Conservation (phyloP, 495 filamentous ascomycete genomes). For the Penicillium cinerascens region DNA sequence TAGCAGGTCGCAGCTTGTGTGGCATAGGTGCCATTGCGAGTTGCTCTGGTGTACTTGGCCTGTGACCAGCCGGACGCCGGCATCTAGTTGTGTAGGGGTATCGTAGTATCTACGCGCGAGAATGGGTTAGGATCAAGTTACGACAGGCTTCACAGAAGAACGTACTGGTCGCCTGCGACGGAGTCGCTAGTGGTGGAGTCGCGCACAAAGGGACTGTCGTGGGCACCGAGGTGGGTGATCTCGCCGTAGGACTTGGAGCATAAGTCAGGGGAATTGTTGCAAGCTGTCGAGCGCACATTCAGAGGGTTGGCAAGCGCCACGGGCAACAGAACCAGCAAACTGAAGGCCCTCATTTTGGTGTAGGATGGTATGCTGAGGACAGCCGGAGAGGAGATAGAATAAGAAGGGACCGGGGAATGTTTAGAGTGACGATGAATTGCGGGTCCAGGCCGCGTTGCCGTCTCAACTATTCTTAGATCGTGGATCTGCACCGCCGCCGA, state of each 20-base stretch:
- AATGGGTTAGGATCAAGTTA: background rate
- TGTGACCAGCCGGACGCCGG: conserved; percentile 67
- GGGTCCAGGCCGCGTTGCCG: conserved; percentile 34
- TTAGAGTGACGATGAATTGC: conserved; percentile 15
- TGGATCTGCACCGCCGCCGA: conserved; percentile 15
- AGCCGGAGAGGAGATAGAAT: background rate
- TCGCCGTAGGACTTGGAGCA: conserved; percentile 58
- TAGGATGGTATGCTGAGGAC: conserved; percentile 1
- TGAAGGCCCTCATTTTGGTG: conserved; percentile 30
- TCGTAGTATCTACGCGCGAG: conserved; percentile 52
- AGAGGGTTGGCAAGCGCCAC: conserved; percentile 29
- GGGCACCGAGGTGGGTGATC: conserved; percentile 63
- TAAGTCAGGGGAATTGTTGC: conserved; percentile 61
- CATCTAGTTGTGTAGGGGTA: conserved; percentile 65
- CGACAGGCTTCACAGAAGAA: background rate
- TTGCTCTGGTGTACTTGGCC: conserved; percentile 64
- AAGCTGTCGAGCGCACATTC: conserved; percentile 39
- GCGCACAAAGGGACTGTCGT: conserved; percentile 58
- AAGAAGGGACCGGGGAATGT: conserved; percentile 13
- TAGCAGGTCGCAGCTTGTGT: conserved; percentile 58
- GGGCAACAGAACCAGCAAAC: conserved; percentile 31
- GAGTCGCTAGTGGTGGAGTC: conserved; percentile 50
- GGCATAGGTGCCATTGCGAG: conserved; percentile 61
- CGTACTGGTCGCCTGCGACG: conserved; percentile 61
- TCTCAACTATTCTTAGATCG: conserved; percentile 38